These are phyloP conservation scores for Whalleya microplaca DNA, from an alignment of 2,329 filamentous ascomycete genomes.

Conservation along the genomic window DNA sequence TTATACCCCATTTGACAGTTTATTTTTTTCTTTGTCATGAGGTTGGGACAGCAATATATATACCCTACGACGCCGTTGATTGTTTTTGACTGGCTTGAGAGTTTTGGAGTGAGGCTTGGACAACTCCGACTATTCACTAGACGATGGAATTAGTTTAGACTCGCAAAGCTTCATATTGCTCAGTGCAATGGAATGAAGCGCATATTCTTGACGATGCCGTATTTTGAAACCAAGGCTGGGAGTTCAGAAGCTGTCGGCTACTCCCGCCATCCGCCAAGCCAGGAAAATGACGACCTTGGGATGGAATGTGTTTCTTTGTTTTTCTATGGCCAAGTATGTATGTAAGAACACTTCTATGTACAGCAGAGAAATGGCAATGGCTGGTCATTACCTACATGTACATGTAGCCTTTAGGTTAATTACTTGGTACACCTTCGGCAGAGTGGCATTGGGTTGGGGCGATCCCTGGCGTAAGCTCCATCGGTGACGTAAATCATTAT, in stretches of 20 bases:
- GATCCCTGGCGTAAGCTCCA: slow-evolving; percentile 24
- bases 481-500: slow-evolving; percentile 24
- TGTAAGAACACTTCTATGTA: too few species aligned
- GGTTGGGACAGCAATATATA: slow-evolving; percentile 11
- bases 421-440: not conserved
- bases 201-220: not conserved
- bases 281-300: not conserved
- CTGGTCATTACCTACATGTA: too few species aligned
- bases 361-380: too few species aligned
- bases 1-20: slow-evolving; percentile 28
- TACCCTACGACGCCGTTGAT: slow-evolving; percentile 14
- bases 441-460: not conserved
- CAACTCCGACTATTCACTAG: not conserved
- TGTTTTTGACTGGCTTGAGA: slow-evolving; percentile 7
- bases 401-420: not conserved
- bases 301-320: not conserved
- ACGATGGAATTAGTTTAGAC: not conserved
- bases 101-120: not conserved
- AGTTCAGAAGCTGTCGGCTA: not conserved
- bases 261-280: not conserved
- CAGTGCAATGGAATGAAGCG: not conserved
- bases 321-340: not conserved
- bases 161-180: not conserved
- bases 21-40: slow-evolving; percentile 15
- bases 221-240: too few species aligned